A percentile compares a stretch with the other conserved stretches of the same genome.
phyloP scores from a whole-genome alignment of 2,329 filamentous ascomycete genomes.

The Pezicula carpinea region DNA sequence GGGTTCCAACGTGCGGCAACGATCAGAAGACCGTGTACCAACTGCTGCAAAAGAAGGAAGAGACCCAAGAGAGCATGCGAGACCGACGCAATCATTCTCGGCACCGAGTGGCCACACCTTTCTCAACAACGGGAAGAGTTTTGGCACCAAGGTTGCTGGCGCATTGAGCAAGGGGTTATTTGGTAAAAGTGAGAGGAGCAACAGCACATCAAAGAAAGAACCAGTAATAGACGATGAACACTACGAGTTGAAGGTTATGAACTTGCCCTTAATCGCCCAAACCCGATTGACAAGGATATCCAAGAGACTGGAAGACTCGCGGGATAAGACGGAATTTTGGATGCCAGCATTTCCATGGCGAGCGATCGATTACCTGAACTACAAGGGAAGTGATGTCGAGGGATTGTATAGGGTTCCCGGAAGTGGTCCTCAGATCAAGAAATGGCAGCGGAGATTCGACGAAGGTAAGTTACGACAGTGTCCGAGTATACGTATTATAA shows the following conservation, averaged over 20 bases:
- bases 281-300: conserved; percentile 88
- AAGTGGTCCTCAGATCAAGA: conserved; percentile 84
- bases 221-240: conserved; percentile 70
- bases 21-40: conserved; percentile 64
- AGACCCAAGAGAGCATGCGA: conserved; percentile 30
- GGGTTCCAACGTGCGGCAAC: conserved; percentile 58
- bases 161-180: conserved; percentile 81
- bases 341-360: conserved; percentile 96
- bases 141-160: conserved; percentile 70
- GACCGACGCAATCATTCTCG: conserved; percentile 35
- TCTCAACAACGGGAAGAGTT: conserved; percentile 68
- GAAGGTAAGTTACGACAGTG: conserved; percentile 49
- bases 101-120: conserved; percentile 57
- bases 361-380: conserved; percentile 94
- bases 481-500: not conserved
- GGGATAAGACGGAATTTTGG: conserved; percentile 97
- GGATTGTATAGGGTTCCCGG: conserved; percentile 90
- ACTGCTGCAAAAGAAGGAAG: conserved; percentile 40
- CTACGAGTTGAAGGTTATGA: conserved; percentile 81
- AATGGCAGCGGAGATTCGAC: conserved; percentile 90
- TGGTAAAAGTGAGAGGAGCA: conserved; percentile 68
- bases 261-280: conserved; percentile 80
- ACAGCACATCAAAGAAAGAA: conserved; percentile 64
- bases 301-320: conserved; percentile 78
- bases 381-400: conserved; percentile 89